phyloP scores from a whole-genome alignment of 331 rosid species.

The Quercus phellos region DNA sequence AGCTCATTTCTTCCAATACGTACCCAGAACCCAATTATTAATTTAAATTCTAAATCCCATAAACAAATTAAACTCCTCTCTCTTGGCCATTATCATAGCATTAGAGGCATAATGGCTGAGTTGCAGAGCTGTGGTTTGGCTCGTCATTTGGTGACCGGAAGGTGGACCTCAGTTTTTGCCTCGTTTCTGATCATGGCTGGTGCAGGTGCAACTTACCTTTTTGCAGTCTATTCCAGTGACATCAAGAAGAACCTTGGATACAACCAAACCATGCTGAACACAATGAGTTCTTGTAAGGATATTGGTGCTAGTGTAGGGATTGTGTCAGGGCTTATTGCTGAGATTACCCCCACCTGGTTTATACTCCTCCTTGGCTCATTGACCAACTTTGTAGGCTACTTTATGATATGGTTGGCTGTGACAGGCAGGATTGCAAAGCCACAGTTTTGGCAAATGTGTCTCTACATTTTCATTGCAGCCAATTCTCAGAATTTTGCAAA shows the following conservation, averaged over 20 bases:
- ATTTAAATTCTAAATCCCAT: too few relatives aligned
- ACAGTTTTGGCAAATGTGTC: background rate
- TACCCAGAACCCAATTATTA: too few relatives aligned
- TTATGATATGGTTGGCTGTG: background rate
- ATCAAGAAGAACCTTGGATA: background rate
- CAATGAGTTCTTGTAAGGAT: background rate
- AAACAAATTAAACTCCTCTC: too few relatives aligned
- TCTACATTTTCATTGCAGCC: background rate
- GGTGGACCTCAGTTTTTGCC: background rate
- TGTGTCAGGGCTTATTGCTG: background rate
- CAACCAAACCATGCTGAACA: background rate
- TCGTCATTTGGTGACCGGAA: background rate
- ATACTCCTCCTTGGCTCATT: background rate
- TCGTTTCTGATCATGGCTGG: background rate
- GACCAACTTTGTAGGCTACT: background rate
- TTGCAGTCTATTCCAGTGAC: background rate
- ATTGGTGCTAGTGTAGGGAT: background rate
- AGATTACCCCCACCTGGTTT: background rate
- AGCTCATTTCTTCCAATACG: too few relatives aligned
- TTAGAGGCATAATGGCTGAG: background rate
- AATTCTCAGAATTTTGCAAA: background rate
- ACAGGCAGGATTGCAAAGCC: background rate
- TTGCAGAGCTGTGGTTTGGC: background rate
- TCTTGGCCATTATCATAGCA: too few relatives aligned
- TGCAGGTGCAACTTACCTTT: background rate